These are phyloP conservation scores for Umbelopsis vinacea DNA, from an alignment of 192 early-diverging fungal genomes.

Conservation along the genomic window DNA sequence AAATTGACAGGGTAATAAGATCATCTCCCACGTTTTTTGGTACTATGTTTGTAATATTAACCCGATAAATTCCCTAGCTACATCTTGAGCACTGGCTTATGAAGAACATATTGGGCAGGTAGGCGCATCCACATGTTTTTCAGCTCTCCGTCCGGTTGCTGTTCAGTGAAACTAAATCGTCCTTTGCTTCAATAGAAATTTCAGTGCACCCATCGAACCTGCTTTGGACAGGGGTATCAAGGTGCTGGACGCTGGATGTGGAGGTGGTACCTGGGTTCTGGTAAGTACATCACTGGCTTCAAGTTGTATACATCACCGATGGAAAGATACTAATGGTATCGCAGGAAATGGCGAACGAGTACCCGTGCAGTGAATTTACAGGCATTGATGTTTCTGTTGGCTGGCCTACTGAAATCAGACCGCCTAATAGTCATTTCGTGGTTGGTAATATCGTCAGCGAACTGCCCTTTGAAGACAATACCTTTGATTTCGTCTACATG, in stretches of 20 bases:
- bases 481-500: constrained; percentile 34
- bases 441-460: constrained; percentile 30
- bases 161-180: not conserved
- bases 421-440: constrained; percentile 26
- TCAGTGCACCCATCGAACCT: constrained; percentile 20
- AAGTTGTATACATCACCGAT: too few species aligned
- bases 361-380: constrained; percentile 18
- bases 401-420: constrained; percentile 21
- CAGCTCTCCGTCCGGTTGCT: too few species aligned
- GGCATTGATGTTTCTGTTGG: constrained; percentile 34
- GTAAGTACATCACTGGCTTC: constrained; percentile 21
- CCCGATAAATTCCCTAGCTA: not conserved
- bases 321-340: not conserved
- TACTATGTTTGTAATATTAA: not conserved
- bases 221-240: constrained; percentile 19
- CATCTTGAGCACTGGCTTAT: constrained; percentile 14
- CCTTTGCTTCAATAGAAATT: constrained; percentile 22
- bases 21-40: not conserved
- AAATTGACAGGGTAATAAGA: not conserved
- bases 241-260: constrained; percentile 40
- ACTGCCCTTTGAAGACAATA: constrained; percentile 37
- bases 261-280: constrained; percentile 32
- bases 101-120: constrained; percentile 22
- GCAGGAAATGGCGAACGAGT: constrained; percentile 34
- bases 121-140: not conserved